A percentile compares a stretch with the other conserved stretches of the same genome.
These are phyloP conservation scores for Tolypocladium tropicale DNA, from an alignment of 2,329 filamentous ascomycete genomes.

Conservation along the genomic window DNA sequence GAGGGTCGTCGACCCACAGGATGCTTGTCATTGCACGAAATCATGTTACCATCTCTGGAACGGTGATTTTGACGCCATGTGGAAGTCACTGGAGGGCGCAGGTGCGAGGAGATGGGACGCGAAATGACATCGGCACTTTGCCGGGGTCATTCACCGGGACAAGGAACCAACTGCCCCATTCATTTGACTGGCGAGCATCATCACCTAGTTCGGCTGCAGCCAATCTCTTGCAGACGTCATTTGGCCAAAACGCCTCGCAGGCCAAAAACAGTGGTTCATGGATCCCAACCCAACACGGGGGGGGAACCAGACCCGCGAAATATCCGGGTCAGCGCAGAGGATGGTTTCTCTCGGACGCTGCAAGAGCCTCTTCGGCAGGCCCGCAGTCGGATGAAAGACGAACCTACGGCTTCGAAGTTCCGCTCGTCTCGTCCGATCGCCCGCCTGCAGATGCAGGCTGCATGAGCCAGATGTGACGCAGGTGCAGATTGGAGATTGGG, in stretches of 20 bases:
- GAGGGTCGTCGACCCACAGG: not conserved
- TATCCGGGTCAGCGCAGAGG: too few relatives aligned
- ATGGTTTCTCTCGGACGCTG: not conserved
- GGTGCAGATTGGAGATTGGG: slow-evolving; percentile 3
- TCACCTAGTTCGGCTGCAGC: not conserved
- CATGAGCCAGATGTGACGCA: slow-evolving; percentile 6
- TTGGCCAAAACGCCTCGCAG: not conserved
- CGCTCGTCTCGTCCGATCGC: not conserved
- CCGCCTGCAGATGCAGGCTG: slow-evolving; percentile 4
- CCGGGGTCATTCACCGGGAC: not conserved
- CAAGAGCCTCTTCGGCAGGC: not conserved
- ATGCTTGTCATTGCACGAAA: not conserved
- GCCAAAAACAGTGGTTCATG: not conserved
- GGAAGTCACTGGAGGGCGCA: slow-evolving; percentile 3
- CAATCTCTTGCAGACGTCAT: slow-evolving; percentile 1
- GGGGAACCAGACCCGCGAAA: too few relatives aligned
- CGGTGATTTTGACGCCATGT: not conserved
- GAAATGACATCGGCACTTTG: slow-evolving; percentile 5
- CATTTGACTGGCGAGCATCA: not conserved
- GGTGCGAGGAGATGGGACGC: slow-evolving; percentile 7
- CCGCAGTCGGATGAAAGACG: not conserved
- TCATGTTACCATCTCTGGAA: not conserved
- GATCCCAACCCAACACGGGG: not conserved
- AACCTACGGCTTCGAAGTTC: not conserved
- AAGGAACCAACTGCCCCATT: not conserved